These are phyloP conservation scores for Cyberlindnera euphorbiae DNA, from an alignment of 805 yeast species.

Conservation along the genomic window DNA sequence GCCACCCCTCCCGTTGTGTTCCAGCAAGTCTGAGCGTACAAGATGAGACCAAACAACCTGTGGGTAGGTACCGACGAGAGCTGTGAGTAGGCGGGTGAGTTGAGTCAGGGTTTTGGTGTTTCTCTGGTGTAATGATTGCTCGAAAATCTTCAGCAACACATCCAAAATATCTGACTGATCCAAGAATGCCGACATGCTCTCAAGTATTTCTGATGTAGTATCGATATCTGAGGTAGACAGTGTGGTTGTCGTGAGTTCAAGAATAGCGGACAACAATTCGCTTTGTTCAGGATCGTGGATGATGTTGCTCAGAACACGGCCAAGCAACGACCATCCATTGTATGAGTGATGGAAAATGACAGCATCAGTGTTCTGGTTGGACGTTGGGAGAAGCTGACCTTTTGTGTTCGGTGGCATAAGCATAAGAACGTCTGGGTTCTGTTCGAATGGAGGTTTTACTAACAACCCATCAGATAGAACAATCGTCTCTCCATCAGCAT, in stretches of 20 bases:
- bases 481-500: slow-evolving; percentile 48
- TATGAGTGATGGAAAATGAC: slow-evolving; percentile 69
- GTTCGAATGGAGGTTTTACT: slow-evolving; percentile 54
- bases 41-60: slow-evolving; percentile 77
- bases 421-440: slow-evolving; percentile 38
- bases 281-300: slow-evolving; percentile 31
- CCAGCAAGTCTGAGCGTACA: slow-evolving; percentile 59
- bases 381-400: slow-evolving; percentile 63
- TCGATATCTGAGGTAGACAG: slow-evolving; percentile 35
- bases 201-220: slow-evolving; percentile 36
- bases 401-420: slow-evolving; percentile 52
- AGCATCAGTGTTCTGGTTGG: slow-evolving; percentile 31
- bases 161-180: slow-evolving; percentile 59
- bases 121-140: slow-evolving; percentile 58
- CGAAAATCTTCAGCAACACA: slow-evolving; percentile 60
- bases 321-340: slow-evolving; percentile 85
- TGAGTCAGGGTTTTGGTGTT: slow-evolving; percentile 40
- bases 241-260: slow-evolving; percentile 46
- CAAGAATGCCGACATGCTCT: slow-evolving; percentile 35
- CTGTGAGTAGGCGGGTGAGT: slow-evolving; percentile 45
- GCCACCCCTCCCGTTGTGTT: slow-evolving; percentile 61
- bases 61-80: slow-evolving; percentile 46
- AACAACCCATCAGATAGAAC: slow-evolving; percentile 43
- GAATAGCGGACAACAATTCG: slow-evolving; percentile 41
- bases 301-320: slow-evolving; percentile 68